Evolutionary conservation across 495 filamentous ascomycete genomes (phyloP).

Genomic region (Penicillium cosmopolitanum): DNA sequence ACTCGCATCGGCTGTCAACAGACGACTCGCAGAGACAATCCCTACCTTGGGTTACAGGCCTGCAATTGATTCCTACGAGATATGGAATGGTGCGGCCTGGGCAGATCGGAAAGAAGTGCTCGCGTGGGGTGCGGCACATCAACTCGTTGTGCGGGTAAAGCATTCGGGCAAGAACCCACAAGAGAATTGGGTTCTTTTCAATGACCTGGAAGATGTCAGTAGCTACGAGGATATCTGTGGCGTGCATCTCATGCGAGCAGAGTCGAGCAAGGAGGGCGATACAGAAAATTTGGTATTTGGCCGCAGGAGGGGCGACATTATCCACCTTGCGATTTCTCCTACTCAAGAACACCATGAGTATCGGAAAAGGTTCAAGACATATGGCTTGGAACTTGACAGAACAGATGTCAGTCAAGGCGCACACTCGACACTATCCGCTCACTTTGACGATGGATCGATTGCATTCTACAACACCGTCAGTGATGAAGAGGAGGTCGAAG

Average conservation of each 20-base stretch:
- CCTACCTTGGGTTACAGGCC: slow-evolving; percentile 69
- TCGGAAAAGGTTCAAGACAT: slow-evolving; percentile 38
- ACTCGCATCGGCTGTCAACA: slow-evolving; percentile 33
- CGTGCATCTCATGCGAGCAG: slow-evolving; percentile 54
- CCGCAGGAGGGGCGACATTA: slow-evolving; percentile 43
- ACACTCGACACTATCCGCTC: slow-evolving; percentile 49
- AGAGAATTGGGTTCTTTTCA: slow-evolving; percentile 54
- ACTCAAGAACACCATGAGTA: slow-evolving; percentile 28
- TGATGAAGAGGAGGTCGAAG: slow-evolving; percentile 33
- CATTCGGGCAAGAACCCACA: slow-evolving; percentile 24
- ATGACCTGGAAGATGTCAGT: slow-evolving; percentile 51
- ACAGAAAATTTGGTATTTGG: slow-evolving; percentile 46
- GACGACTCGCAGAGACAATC: slow-evolving; percentile 44
- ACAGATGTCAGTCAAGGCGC: slow-evolving; percentile 36
- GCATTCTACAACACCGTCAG: slow-evolving; percentile 50
- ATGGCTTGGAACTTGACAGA: slow-evolving; percentile 32
- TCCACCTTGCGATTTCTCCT: slow-evolving; percentile 40
- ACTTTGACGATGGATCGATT: slow-evolving; percentile 46
- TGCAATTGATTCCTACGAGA: slow-evolving; percentile 63
- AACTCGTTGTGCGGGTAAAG: slow-evolving; percentile 54
- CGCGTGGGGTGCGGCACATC: slow-evolving; percentile 64
- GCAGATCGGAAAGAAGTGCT: slow-evolving; percentile 58
- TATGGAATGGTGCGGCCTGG: slow-evolving; percentile 56
- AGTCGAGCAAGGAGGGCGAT: slow-evolving; percentile 35
- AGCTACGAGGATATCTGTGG: slow-evolving; percentile 68